phyloP scores from a whole-genome alignment of 2,329 filamentous ascomycete genomes.

The Claviceps cyperi region DNA sequence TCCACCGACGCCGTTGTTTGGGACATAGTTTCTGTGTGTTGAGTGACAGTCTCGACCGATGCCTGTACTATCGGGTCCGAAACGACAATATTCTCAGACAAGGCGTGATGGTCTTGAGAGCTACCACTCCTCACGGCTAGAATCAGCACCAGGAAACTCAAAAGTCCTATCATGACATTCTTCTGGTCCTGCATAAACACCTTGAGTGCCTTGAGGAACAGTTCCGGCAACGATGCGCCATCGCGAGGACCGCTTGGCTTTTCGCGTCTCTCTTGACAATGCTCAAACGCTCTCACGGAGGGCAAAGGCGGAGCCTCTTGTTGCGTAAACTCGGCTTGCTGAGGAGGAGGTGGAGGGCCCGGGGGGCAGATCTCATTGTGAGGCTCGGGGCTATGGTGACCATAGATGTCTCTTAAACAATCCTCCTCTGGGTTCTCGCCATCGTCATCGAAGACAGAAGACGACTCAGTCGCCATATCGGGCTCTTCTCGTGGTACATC shows the following conservation, averaged over 20 bases:
- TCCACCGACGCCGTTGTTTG: neutral
- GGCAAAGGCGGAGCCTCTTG: slow-evolving; percentile 10
- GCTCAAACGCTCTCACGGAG: slow-evolving; percentile 14
- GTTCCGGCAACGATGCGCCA: slow-evolving; percentile 35
- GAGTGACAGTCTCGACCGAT: neutral
- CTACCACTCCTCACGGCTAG: slow-evolving; percentile 26
- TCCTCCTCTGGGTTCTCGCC: slow-evolving; percentile 32
- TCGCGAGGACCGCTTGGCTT: slow-evolving; percentile 19
- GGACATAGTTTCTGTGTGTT: neutral
- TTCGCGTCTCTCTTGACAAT: slow-evolving; percentile 17
- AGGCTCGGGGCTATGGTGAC: slow-evolving; percentile 15
- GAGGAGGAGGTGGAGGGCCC: neutral
- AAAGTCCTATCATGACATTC: slow-evolving; percentile 41
- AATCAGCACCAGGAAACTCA: slow-evolving; percentile 39
- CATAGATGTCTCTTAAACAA: slow-evolving; percentile 40
- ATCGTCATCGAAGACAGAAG: slow-evolving; percentile 13
- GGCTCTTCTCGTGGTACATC: slow-evolving; percentile 8
- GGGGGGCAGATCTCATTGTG: slow-evolving; percentile 1
- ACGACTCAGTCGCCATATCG: slow-evolving; percentile 6
- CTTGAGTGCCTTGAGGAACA: slow-evolving; percentile 37
- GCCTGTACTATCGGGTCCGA: neutral
- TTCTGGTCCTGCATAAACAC: slow-evolving; percentile 43
- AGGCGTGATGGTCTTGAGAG: slow-evolving; percentile 7
- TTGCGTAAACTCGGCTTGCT: slow-evolving; percentile 4
- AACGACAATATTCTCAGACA: neutral